phyloP scores from a whole-genome alignment of 805 yeast genomes.

The Priceomyces carsonii region DNA sequence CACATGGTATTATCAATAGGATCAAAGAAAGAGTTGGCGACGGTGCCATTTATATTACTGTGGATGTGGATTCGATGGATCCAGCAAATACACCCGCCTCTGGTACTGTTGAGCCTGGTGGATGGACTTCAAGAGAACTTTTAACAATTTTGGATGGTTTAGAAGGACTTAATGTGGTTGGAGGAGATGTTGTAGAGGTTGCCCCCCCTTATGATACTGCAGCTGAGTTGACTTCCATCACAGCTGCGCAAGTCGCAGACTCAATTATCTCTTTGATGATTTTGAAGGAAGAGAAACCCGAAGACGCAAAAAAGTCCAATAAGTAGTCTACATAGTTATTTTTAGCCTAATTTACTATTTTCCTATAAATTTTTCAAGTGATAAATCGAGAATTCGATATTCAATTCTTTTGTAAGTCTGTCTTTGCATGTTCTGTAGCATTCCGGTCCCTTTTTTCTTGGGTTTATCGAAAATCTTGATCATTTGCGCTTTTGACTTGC shows the following conservation, averaged over 20 bases:
- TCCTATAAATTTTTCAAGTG: too few relatives aligned
- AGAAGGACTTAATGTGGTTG: slow-evolving; percentile 48
- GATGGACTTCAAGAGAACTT: slow-evolving; percentile 56
- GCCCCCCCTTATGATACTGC: slow-evolving; percentile 59
- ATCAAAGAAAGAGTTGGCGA: slow-evolving; percentile 53
- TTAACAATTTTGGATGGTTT: slow-evolving; percentile 47
- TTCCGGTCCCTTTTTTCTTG: too few relatives aligned
- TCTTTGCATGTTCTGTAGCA: too few relatives aligned
- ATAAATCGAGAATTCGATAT: too few relatives aligned
- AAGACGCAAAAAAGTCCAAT: not conserved
- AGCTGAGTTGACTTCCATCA: slow-evolving; percentile 65
- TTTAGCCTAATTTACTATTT: too few relatives aligned
- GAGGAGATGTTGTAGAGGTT: slow-evolving; percentile 60
- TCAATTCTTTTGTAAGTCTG: too few relatives aligned
- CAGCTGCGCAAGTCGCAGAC: slow-evolving; percentile 70
- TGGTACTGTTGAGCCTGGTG: slow-evolving; percentile 61
- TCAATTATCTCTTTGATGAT: slow-evolving; percentile 70
- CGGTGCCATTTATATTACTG: slow-evolving; percentile 70
- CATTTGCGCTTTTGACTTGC: too few relatives aligned
- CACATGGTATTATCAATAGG: slow-evolving; percentile 51
- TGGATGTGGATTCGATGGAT: slow-evolving; percentile 69
- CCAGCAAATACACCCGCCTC: slow-evolving; percentile 61
- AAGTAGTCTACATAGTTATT: not conserved
- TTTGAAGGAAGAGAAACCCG: not conserved
- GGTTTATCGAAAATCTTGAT: too few relatives aligned